Conservation (phyloP, 2,329 filamentous ascomycete genomes). For the Fusarium sp. region DNA sequence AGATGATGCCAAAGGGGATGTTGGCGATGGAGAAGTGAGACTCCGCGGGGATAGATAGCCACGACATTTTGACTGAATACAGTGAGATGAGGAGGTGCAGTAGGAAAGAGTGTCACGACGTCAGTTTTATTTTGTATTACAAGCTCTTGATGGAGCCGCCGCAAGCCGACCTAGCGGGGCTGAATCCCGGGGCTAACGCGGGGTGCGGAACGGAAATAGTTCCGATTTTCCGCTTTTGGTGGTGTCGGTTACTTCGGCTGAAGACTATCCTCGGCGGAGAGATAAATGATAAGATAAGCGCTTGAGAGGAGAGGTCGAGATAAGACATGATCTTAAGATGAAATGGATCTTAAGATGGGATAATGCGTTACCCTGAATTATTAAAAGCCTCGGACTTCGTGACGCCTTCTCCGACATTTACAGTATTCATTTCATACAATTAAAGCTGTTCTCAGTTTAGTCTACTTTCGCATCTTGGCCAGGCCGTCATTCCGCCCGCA, state of each 20-base stretch:
- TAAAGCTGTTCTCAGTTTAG: not conserved
- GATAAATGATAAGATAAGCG: not conserved
- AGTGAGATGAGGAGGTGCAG: not conserved
- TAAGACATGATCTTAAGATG: not conserved
- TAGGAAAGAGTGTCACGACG: not conserved
- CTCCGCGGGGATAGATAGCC: conserved; percentile 47
- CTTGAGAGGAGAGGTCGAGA: no score
- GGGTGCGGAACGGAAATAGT: not conserved
- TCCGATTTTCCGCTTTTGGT: not conserved
- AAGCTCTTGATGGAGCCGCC: conserved; percentile 18
- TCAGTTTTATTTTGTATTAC: conserved; percentile 14
- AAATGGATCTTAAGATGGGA: not conserved
- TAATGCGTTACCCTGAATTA: not conserved
- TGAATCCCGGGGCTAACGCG: conserved; percentile 13
- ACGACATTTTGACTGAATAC: conserved; percentile 36
- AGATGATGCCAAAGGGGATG: conserved; percentile 86
- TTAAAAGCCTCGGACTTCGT: not conserved
- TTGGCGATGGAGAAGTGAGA: conserved; percentile 69
- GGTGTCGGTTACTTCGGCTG: conserved; percentile 1
- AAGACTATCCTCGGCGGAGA: not conserved
- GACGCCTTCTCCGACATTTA: no score
- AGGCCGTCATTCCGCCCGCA: fast-evolving
- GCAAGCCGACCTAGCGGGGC: conserved; percentile 27
- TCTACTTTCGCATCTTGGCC: not conserved
- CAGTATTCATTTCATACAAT: no score